Evolutionary conservation across 1,284 basidiomycete genomes (phyloP).

Genomic region (Mycena sp.): DNA sequence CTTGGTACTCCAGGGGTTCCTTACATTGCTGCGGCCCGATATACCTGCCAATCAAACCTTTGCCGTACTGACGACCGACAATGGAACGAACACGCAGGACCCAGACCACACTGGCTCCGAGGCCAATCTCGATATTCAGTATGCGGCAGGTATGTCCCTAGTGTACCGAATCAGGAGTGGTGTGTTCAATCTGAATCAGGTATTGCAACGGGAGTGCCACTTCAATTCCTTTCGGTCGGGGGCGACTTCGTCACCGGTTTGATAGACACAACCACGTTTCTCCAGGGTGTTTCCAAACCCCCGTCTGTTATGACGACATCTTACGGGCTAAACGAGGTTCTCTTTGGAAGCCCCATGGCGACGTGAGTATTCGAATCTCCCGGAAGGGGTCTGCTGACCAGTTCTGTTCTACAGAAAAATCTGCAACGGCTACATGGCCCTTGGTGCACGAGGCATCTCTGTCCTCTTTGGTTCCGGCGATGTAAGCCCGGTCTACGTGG

Average conservation of each 20-base stretch:
- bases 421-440: constrained; percentile 47
- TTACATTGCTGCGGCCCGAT: constrained; percentile 49
- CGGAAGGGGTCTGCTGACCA: no score
- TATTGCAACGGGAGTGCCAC: constrained; percentile 43
- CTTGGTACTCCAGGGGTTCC: constrained; percentile 44
- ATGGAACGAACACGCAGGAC: constrained; percentile 54
- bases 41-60: constrained; percentile 48
- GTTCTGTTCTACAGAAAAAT: constrained; percentile 42
- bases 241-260: constrained; percentile 28
- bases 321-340: constrained; percentile 27
- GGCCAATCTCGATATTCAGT: constrained; percentile 29
- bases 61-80: constrained; percentile 50
- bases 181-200: no score
- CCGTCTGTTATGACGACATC: constrained; percentile 45
- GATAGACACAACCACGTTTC: constrained; percentile 54
- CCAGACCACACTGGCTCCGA: constrained; percentile 46
- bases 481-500: constrained; percentile 10
- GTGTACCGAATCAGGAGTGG: no score
- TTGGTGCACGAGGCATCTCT: constrained; percentile 47
- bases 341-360: not conserved
- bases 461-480: constrained; percentile 61
- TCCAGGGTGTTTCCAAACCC: constrained; percentile 50
- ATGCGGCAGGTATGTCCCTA: not conserved
- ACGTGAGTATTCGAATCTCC: constrained; percentile 13
- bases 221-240: constrained; percentile 33